phyloP scores from a whole-genome alignment of 2,329 filamentous ascomycete genomes.

The Penicillium sclerotiorum region DNA sequence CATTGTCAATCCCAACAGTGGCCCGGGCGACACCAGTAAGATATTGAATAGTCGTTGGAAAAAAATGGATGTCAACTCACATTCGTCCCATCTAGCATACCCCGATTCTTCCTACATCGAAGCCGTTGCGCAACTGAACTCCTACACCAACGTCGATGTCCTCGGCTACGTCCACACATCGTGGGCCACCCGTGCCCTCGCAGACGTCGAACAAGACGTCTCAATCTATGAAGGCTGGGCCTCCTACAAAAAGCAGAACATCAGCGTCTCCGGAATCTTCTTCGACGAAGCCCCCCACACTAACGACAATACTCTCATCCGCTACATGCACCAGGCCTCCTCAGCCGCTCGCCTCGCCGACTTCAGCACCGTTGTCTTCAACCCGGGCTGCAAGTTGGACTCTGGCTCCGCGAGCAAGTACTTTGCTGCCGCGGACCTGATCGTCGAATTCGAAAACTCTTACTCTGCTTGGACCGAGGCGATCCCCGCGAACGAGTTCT shows the following conservation, averaged over 20 bases:
- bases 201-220: slow-evolving; percentile 39
- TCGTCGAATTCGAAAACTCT: slow-evolving; percentile 24
- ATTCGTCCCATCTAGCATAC: slow-evolving; percentile 16
- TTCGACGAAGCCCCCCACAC: slow-evolving; percentile 40
- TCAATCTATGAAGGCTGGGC: slow-evolving; percentile 42
- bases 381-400: slow-evolving; percentile 17
- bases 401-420: slow-evolving; percentile 10
- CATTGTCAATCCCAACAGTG: slow-evolving; percentile 34
- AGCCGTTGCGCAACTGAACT: slow-evolving; percentile 40
- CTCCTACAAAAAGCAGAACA: slow-evolving; percentile 21
- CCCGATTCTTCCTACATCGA: slow-evolving; percentile 40
- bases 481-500: slow-evolving; percentile 10
- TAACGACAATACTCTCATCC: slow-evolving; percentile 20
- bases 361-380: slow-evolving; percentile 17
- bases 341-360: slow-evolving; percentile 15
- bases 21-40: slow-evolving; percentile 34
- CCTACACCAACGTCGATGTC: slow-evolving; percentile 40
- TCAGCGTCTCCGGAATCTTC: slow-evolving; percentile 43
- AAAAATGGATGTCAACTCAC: too few species aligned
- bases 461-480: slow-evolving; percentile 14
- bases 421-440: slow-evolving; percentile 20
- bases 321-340: slow-evolving; percentile 25
- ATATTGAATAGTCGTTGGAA: too few species aligned
- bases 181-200: slow-evolving; percentile 35
- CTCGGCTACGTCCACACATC: slow-evolving; percentile 48